A percentile compares a stretch with the other conserved stretches of the same genome.
These are phyloP conservation scores for Candida tetrigidarum DNA, from an alignment of 1,139 yeast species.

Conservation along the genomic window DNA sequence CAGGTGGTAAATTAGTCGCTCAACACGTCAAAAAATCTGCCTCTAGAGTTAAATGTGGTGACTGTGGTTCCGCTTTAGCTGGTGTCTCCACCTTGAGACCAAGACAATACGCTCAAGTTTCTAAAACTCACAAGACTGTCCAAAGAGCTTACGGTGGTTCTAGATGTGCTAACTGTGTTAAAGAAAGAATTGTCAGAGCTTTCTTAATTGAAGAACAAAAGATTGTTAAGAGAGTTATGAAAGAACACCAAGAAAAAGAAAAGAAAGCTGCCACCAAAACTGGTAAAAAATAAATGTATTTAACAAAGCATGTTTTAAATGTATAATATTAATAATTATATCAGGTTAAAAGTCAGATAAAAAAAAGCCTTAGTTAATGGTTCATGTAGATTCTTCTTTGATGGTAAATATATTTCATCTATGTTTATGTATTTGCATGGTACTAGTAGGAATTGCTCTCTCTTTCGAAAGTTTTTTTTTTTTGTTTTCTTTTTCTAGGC, in stretches of 20 bases:
- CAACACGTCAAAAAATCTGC: conserved; percentile 97
- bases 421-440: not conserved
- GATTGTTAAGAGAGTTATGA: conserved; percentile 98
- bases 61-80: conserved; percentile 90
- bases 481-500: too few relatives aligned
- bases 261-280: conserved; percentile 59
- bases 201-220: conserved; percentile 99
- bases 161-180: conserved; percentile 98
- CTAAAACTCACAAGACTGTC: conserved; percentile 97
- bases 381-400: conserved; percentile 9
- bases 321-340: conserved; percentile 17
- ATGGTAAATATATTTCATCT: conserved; percentile 7
- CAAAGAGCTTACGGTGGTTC: conserved; percentile 99
- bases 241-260: conserved; percentile 91
- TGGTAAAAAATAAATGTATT: conserved; percentile 38
- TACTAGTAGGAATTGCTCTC: not conserved
- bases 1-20: conserved; percentile 98
- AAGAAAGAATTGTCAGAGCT: conserved; percentile 98
- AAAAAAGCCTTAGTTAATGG: conserved; percentile 3
- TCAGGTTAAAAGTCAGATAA: conserved; percentile 7
- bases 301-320: conserved; percentile 19
- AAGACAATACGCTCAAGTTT: conserved; percentile 93
- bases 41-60: conserved; percentile 98
- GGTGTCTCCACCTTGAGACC: conserved; percentile 97
- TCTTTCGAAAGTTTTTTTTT: not conserved